A percentile compares a stretch with the other conserved stretches of the same genome.
phyloP scores from a whole-genome alignment of 139 green algal genomes.

The Spirogloea muscicola region DNA sequence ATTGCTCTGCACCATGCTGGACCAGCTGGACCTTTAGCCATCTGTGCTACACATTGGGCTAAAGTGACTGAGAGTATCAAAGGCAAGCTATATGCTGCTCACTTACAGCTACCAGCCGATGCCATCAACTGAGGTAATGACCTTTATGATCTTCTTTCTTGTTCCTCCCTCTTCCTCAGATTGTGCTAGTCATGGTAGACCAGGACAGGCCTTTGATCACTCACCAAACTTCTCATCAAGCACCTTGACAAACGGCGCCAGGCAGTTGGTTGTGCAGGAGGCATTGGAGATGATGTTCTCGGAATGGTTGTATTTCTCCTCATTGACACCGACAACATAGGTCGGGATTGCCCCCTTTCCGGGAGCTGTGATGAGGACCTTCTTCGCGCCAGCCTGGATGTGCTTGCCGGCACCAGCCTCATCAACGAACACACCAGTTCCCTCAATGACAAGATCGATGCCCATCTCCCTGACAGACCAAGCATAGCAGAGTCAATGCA shows the following conservation, averaged over 20 bases:
- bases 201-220: too few relatives aligned
- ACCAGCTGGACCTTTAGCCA: too few relatives aligned
- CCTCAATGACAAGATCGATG: constrained; percentile 60
- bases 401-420: constrained; percentile 57
- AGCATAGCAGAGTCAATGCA: too few relatives aligned
- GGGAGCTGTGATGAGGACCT: constrained; percentile 63
- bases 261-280: constrained; percentile 68
- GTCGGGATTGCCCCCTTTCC: constrained; percentile 61
- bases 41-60: too few relatives aligned
- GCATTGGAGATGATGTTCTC: constrained; percentile 60
- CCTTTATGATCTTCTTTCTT: too few relatives aligned
- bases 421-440: constrained; percentile 62
- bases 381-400: constrained; percentile 58
- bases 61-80: too few relatives aligned
- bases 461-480: constrained; percentile 47
- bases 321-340: constrained; percentile 63
- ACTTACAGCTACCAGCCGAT: too few relatives aligned
- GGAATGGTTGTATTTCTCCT: constrained; percentile 45
- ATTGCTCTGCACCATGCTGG: too few relatives aligned
- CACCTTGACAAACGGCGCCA: constrained; percentile 64
- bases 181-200: too few relatives aligned
- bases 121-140: too few relatives aligned
- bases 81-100: too few relatives aligned
- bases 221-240: constrained; percentile 58
- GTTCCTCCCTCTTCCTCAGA: too few relatives aligned